A percentile compares a stretch with the other conserved stretches of the same genome.
Conservation (phyloP, 805 yeast species). For the Lipomyces yamanashiensis region DNA sequence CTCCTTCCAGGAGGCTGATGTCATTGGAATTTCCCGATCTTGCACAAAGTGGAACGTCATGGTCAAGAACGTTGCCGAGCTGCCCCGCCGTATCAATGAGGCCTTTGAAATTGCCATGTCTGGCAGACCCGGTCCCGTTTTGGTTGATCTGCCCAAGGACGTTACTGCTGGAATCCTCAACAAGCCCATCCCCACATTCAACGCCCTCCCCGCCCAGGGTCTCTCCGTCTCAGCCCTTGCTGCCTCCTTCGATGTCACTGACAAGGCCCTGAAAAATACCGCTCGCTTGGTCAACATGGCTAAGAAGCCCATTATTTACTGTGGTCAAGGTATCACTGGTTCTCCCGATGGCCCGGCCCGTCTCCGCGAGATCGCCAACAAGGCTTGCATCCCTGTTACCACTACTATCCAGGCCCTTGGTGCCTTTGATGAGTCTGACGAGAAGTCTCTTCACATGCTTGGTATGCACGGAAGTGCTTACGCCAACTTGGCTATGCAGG, state of each 20-base stretch:
- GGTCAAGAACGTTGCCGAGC: conserved; percentile 93
- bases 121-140: conserved; percentile 98
- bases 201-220: conserved; percentile 48
- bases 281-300: conserved; percentile 80
- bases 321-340: conserved; percentile 88
- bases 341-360: conserved; percentile 77
- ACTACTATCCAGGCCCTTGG: conserved; percentile 95
- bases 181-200: conserved; percentile 84
- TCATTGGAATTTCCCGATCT: conserved; percentile 92
- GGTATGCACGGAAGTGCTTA: conserved; percentile 99
- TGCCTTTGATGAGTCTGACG: conserved; percentile 89
- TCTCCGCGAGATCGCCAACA: conserved; percentile 83
- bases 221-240: conserved; percentile 70
- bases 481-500: conserved; percentile 92
- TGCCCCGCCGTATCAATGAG: conserved; percentile 94
- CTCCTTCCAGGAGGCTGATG: conserved; percentile 99
- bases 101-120: conserved; percentile 95
- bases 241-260: conserved; percentile 70
- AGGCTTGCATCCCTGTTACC: conserved; percentile 93
- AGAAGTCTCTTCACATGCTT: conserved; percentile 89
- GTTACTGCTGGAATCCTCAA: conserved; percentile 91
- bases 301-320: conserved; percentile 85
- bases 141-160: conserved; percentile 97
- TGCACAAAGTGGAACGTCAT: conserved; percentile 99
- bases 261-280: conserved; percentile 73